These are phyloP conservation scores for Populus alba DNA, from an alignment of 345 rosid genomes.

Conservation along the genomic window DNA sequence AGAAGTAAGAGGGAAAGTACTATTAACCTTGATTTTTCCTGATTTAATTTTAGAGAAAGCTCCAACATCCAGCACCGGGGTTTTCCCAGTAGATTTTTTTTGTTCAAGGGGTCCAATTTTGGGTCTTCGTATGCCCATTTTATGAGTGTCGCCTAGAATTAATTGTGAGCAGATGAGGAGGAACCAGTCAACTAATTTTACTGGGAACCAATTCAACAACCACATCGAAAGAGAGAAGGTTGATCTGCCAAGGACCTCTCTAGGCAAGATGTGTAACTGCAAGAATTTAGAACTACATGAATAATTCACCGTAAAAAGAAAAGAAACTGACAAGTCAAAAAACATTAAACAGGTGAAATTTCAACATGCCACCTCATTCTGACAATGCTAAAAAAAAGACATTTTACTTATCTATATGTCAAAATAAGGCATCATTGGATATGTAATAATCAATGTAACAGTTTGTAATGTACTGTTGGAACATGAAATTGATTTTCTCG, in stretches of 20 bases:
- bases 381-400: no score
- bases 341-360: no score
- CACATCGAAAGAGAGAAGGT: conserved; percentile 58
- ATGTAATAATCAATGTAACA: no score
- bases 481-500: no score
- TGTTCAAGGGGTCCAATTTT: conserved; percentile 63
- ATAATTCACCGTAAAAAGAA: not conserved
- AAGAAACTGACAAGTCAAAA: not conserved
- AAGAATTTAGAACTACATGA: not conserved
- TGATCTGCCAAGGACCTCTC: conserved; percentile 58
- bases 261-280: conserved; percentile 68
- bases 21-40: conserved; percentile 56
- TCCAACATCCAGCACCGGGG: conserved; percentile 70
- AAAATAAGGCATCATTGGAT: no score
- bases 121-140: conserved; percentile 54
- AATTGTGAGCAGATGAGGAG: conserved; percentile 46
- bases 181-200: conserved; percentile 49
- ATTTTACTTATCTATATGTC: no score
- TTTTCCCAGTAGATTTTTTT: conserved; percentile 56
- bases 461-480: no score
- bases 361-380: no score
- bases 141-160: conserved; percentile 50
- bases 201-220: conserved; percentile 57
- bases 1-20: not conserved
- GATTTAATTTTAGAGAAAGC: conserved; percentile 50